These are phyloP conservation scores for Phoenix dactylifera DNA, from an alignment of 176 grass and related monocot genomes.

Conservation along the genomic window DNA sequence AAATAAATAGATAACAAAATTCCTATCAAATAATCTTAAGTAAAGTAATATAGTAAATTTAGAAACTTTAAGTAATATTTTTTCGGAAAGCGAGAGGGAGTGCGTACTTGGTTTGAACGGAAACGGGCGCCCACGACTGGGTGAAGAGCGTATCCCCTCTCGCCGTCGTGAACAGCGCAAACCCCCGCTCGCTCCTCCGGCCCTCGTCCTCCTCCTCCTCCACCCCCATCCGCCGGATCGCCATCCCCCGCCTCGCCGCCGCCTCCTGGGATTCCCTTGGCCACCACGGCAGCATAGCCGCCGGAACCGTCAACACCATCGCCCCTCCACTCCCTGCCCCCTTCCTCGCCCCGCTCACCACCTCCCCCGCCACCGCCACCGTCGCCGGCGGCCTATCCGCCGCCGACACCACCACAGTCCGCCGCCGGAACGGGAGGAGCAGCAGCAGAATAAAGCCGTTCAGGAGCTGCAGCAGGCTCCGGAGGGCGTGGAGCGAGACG, in stretches of 20 bases:
- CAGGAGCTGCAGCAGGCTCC: constrained; percentile 3
- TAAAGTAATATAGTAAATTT: too few relatives aligned
- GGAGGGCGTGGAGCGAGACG: constrained; percentile 1
- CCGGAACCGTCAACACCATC: constrained; percentile 1
- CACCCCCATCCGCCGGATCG: constrained; percentile 5
- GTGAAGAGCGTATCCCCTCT: constrained; percentile 15
- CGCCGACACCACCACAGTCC: neutral
- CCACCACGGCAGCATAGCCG: neutral
- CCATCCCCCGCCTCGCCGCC: constrained; percentile 4
- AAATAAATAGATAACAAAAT: too few relatives aligned
- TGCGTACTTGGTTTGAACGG: neutral
- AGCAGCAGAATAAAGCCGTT: neutral
- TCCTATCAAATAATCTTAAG: too few relatives aligned
- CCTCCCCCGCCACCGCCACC: neutral
- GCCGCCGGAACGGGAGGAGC: constrained; percentile 4
- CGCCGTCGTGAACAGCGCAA: constrained; percentile 1
- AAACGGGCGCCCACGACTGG: constrained; percentile 8
- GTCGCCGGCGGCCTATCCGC: neutral
- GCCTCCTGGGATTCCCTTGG: neutral
- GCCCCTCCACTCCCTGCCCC: neutral
- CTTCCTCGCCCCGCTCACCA: neutral
- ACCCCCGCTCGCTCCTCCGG: constrained; percentile 5
- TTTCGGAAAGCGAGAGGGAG: too few relatives aligned
- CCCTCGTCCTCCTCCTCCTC: neutral
- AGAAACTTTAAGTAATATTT: too few relatives aligned